Percentiles rank a stretch among this genome's conserved stretches.
Conservation (phyloP, 2,329 filamentous ascomycete species). For the Fusarium dlaminii region DNA sequence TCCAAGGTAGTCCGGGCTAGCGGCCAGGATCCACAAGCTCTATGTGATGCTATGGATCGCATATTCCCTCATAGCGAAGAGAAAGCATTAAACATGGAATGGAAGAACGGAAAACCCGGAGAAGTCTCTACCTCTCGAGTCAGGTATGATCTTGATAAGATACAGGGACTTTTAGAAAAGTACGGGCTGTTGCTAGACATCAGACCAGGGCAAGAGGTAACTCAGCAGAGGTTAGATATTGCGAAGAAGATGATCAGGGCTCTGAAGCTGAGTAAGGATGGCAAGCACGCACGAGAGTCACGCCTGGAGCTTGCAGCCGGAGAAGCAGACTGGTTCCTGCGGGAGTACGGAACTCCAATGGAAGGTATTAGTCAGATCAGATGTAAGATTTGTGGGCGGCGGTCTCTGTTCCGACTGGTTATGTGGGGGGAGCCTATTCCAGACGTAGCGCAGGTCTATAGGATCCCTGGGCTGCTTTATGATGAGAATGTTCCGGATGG, state of each 20-base stretch:
- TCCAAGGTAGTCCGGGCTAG: neutral
- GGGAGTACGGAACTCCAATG: neutral
- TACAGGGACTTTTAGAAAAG: neutral
- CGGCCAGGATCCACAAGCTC: neutral
- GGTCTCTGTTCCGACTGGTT: neutral
- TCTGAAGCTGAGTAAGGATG: neutral
- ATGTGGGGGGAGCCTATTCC: neutral
- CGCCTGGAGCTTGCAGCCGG: neutral
- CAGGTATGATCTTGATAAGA: neutral
- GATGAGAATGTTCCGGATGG: neutral
- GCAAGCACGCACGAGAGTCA: neutral
- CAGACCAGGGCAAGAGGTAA: neutral
- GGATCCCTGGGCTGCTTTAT: neutral
- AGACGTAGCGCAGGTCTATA: neutral
- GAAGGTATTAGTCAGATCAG: neutral
- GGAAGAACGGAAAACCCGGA: neutral
- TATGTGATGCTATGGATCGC: neutral
- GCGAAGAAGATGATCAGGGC: neutral
- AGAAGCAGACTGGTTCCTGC: neutral
- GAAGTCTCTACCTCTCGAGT: fast-evolving
- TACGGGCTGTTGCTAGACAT: neutral
- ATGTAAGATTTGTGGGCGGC: neutral
- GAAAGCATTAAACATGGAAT: neutral
- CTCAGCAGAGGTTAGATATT: neutral
- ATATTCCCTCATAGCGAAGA: neutral